Evolutionary conservation across 176 grass and related monocot species (phyloP).

Genomic region (Avena insularis): DNA sequence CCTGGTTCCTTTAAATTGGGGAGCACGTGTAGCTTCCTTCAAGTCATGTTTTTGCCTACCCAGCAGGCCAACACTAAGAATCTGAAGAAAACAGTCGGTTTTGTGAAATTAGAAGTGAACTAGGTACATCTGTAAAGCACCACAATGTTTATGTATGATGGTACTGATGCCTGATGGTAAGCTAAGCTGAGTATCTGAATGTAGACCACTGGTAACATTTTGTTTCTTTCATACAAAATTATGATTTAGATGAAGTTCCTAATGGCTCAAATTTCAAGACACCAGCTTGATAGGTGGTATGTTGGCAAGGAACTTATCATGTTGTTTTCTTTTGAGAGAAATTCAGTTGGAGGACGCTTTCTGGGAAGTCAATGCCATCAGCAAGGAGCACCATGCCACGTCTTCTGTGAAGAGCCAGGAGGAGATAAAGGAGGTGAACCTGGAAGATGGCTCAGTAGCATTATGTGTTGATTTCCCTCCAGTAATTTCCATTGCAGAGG

Average conservation of each 20-base stretch:
- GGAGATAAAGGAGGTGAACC: neutral
- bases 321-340: conserved; percentile 30
- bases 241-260: conserved; percentile 5
- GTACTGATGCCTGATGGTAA: neutral
- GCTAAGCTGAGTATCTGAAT: conserved; percentile 9
- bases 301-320: conserved; percentile 31
- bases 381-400: conserved; percentile 21
- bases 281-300: neutral
- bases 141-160: neutral
- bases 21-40: conserved; percentile 1
- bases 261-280: neutral
- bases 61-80: neutral
- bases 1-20: neutral
- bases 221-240: conserved; percentile 36
- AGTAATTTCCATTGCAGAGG: conserved; percentile 47
- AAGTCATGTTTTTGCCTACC: neutral
- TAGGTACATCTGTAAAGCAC: conserved; percentile 12
- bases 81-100: neutral
- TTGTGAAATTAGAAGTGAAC: conserved; percentile 13
- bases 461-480: conserved; percentile 57
- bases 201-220: neutral
- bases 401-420: conserved; percentile 38
- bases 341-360: conserved; percentile 56
- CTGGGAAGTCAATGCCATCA: conserved; percentile 41
- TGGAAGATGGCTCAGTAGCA: conserved; percentile 48